phyloP scores from a whole-genome alignment of 2,329 filamentous ascomycete genomes.

The Ascochyta pisi region DNA sequence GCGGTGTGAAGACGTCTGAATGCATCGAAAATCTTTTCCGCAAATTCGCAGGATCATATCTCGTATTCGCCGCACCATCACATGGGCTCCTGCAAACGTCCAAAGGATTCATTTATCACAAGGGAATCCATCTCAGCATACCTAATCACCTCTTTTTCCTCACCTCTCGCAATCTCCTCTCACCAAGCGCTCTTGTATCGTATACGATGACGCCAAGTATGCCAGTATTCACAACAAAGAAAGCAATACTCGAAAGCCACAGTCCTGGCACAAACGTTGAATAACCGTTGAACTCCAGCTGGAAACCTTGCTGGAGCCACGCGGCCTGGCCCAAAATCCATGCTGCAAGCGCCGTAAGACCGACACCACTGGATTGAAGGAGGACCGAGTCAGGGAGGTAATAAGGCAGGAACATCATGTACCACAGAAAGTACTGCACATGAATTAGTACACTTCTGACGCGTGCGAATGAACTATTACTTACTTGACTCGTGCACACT shows the following conservation, averaged over 20 bases:
- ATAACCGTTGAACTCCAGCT: constrained; percentile 67
- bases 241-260: constrained; percentile 75
- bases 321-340: constrained; percentile 76
- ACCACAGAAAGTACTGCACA: constrained; percentile 93
- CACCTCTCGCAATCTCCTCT: neutral
- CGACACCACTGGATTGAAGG: constrained; percentile 65
- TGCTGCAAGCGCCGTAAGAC: constrained; percentile 68
- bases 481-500: constrained; percentile 95
- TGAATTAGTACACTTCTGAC: constrained; percentile 4
- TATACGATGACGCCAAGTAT: constrained; percentile 80
- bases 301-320: constrained; percentile 60
- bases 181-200: constrained; percentile 57
- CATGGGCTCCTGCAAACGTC: neutral
- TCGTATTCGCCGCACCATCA: no score
- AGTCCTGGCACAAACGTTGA: constrained; percentile 88
- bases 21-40: neutral
- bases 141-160: constrained; percentile 13
- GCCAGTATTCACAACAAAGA: constrained; percentile 88
- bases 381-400: constrained; percentile 85
- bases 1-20: neutral
- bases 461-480: constrained; percentile 30
- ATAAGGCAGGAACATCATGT: constrained; percentile 89
- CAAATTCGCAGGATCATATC: neutral
- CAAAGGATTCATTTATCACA: neutral
- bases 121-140: neutral